These are phyloP conservation scores for Aspergillus piperis DNA, from an alignment of 2,329 filamentous ascomycete genomes.

Conservation along the genomic window DNA sequence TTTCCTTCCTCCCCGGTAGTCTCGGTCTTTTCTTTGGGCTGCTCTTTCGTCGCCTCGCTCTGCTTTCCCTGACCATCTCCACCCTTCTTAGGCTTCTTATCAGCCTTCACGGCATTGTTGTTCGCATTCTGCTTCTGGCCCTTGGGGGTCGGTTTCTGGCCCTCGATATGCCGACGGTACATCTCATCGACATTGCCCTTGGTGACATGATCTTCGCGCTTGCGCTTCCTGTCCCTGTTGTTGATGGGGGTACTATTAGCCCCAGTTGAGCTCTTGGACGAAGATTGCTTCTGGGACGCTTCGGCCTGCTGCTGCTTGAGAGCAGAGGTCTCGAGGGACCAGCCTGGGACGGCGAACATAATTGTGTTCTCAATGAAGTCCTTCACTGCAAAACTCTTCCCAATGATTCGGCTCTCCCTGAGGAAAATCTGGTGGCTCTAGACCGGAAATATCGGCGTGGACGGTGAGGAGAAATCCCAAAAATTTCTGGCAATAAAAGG, in stretches of 20 bases:
- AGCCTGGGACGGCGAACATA: constrained; percentile 92
- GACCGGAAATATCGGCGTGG: background rate
- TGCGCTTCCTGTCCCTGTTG: constrained; percentile 54
- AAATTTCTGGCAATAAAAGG: constrained; percentile 22
- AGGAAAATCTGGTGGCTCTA: background rate
- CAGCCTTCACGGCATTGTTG: constrained; percentile 18
- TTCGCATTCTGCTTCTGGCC: constrained; percentile 38
- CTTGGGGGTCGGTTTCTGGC: constrained; percentile 49
- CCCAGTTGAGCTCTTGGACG: constrained; percentile 55
- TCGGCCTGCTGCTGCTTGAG: constrained; percentile 69
- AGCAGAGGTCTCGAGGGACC: constrained; percentile 73
- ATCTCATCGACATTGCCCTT: constrained; percentile 72
- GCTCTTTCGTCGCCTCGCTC: constrained; percentile 20
- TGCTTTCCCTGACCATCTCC: constrained; percentile 25
- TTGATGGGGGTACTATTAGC: constrained; percentile 28
- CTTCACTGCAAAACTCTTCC: background rate
- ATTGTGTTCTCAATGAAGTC: background rate
- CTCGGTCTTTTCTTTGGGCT: constrained; percentile 12
- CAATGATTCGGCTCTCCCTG: background rate
- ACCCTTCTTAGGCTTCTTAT: constrained; percentile 35
- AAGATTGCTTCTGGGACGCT: constrained; percentile 54
- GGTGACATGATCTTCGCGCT: constrained; percentile 58
- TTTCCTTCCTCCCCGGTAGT: constrained; percentile 25
- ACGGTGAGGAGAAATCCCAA: constrained; percentile 10
- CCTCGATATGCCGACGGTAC: constrained; percentile 78